Percentiles rank a stretch among this genome's conserved stretches.
These are phyloP conservation scores for Zygoascus ofunaensis DNA, from an alignment of 805 yeast species.

Conservation along the genomic window DNA sequence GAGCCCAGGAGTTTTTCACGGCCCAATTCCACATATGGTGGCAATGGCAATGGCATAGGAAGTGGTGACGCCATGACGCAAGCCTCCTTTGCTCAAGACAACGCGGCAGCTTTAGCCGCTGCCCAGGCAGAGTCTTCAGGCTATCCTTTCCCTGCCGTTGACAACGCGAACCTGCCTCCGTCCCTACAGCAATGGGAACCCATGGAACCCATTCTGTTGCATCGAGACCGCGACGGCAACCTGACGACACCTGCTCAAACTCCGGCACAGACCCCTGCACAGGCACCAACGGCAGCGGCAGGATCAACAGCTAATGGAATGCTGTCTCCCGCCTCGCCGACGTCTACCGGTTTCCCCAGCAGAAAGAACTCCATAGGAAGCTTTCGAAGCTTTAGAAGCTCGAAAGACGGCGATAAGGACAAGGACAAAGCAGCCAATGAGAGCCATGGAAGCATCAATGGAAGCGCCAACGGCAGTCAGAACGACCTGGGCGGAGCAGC, in stretches of 20 bases:
- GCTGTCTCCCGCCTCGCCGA: background rate
- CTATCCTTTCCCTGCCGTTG: slow-evolving; percentile 20
- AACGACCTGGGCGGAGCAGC: background rate
- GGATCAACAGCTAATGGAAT: background rate
- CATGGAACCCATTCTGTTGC: slow-evolving; percentile 60
- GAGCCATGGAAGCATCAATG: background rate
- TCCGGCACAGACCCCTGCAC: slow-evolving; percentile 5
- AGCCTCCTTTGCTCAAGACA: too few species aligned
- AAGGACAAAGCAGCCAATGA: background rate
- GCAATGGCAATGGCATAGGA: too few species aligned
- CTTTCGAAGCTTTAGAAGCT: too few species aligned
- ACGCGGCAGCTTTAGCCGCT: background rate
- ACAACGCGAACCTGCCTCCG: slow-evolving; percentile 40
- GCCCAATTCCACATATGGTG: background rate
- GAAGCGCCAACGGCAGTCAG: background rate
- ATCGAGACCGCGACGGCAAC: slow-evolving; percentile 39
- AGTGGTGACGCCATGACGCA: too few species aligned
- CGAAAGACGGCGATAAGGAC: background rate
- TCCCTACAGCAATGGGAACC: slow-evolving; percentile 66
- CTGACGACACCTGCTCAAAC: slow-evolving; percentile 7
- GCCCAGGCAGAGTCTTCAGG: slow-evolving; percentile 6
- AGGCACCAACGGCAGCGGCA: slow-evolving; percentile 1
- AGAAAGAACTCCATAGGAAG: background rate
- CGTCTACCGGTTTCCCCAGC: background rate
- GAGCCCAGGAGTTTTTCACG: too few species aligned